Evolutionary conservation across 164 flowering plant species (phyloP), one percentile per base, ranked within the genome.

Genomic region (Houttuynia cordata): DNA sequence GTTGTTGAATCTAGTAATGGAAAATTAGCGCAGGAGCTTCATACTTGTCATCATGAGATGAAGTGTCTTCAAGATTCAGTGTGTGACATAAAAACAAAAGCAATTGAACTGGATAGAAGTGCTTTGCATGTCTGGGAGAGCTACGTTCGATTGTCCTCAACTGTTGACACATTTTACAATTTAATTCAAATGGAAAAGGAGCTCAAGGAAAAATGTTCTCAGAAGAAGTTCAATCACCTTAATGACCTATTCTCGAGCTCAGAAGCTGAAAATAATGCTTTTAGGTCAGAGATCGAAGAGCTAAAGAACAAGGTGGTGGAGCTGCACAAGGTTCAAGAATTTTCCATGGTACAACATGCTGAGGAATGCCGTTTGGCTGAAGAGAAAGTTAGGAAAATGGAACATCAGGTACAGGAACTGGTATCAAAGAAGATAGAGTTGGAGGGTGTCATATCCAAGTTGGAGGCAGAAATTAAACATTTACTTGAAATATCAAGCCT

Each of bases 301-400:
- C 69, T 86, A 57, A 78, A 79, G 25, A 63, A 67, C 62, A 85
- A 77, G 78, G 67, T 80, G 18, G 30, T 49, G 56, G 91, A 85
- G 64, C 87, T 85, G 63, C 87, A 83, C 70, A 81, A 78, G 65
- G 78, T 59, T 24, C 91, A 86, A 59, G 87, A 85, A 68, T 74
- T 74, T 62, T 47, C 68, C 1, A 78, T 76, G 80, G 81, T 78
- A 60, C 83, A 84, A 62, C 91, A 81, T 77, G 85, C 87, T 49
- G 93, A 91, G 70, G 94, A 85, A 71, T 75, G 81, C 63, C 81
- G 69, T 21, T 60, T 80, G 68, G 76, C 87, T 61, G 85, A 78
- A 70, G 90, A 91, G 67, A 81, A 64, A 69, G 77, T 84, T 64
- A 76, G 66, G 70, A 72, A 56, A 37, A 70, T 86, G 76, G 90